These are phyloP conservation scores for Saccharomycopsis fodiens DNA, from an alignment of 805 yeast genomes.

Conservation along the genomic window DNA sequence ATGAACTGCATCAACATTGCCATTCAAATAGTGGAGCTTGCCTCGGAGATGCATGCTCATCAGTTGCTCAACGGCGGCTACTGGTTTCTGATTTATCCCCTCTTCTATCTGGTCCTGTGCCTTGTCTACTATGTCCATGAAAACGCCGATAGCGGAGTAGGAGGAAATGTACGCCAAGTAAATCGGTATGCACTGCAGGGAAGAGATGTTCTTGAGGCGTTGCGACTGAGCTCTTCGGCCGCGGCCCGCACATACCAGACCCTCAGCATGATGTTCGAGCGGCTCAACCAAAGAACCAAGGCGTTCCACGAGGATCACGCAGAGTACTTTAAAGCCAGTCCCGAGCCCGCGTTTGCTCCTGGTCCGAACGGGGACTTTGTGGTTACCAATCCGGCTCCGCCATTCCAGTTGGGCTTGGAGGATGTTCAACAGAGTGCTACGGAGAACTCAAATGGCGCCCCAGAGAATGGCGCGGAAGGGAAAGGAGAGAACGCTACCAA, in stretches of 20 bases:
- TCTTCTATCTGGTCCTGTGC: conserved; percentile 84
- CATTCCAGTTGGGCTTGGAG: conserved; percentile 13
- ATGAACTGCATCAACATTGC: conserved; percentile 81
- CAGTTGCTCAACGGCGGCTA: conserved; percentile 74
- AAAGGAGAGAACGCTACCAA: neutral
- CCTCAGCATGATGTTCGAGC: conserved; percentile 72
- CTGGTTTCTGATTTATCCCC: conserved; percentile 87
- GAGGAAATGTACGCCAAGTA: conserved; percentile 27
- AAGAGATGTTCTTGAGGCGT: conserved; percentile 56
- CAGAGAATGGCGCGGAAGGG: conserved; percentile 7
- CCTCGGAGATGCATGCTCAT: conserved; percentile 70
- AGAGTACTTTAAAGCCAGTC: conserved; percentile 17
- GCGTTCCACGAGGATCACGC: conserved; percentile 26
- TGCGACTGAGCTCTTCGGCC: conserved; percentile 70
- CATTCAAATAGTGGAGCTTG: conserved; percentile 69
- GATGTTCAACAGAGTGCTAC: conserved; percentile 4
- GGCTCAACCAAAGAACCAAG: conserved; percentile 66
- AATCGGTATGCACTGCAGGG: conserved; percentile 78
- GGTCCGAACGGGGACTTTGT: conserved; percentile 9
- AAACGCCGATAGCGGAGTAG: conserved; percentile 21
- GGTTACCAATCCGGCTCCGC: conserved; percentile 15
- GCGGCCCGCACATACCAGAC: conserved; percentile 76
- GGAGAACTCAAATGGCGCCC: conserved; percentile 12
- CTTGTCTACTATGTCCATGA: conserved; percentile 72
- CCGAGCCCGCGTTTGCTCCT: neutral